These are phyloP conservation scores for Pseudogymnoascus sp. DNA, from an alignment of 2,329 filamentous ascomycete species.

Conservation along the genomic window DNA sequence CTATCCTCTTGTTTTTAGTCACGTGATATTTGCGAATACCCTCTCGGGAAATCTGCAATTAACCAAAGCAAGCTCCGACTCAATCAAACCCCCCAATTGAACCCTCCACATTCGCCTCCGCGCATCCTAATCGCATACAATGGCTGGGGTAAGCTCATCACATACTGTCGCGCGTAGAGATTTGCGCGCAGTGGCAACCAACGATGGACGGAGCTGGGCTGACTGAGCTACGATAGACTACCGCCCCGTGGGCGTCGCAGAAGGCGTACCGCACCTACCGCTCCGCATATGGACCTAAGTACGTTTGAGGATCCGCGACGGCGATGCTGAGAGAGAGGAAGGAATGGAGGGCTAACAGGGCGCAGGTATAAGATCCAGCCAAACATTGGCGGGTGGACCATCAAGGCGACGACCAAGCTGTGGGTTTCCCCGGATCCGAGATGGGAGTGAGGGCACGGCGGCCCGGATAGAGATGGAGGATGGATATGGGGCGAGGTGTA, in stretches of 20 bases:
- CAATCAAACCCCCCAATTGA: neutral
- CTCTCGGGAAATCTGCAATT: neutral
- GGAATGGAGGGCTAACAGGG: neutral
- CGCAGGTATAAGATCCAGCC: constrained; percentile 51
- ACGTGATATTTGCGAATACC: neutral
- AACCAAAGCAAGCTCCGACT: neutral
- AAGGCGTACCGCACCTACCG: constrained; percentile 36
- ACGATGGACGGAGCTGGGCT: neutral
- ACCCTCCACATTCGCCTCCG: neutral
- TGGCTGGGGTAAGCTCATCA: neutral
- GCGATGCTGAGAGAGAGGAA: constrained; percentile 5
- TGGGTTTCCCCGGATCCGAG: constrained; percentile 27
- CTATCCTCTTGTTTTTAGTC: neutral
- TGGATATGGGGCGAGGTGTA: constrained; percentile 6
- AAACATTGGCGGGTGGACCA: constrained; percentile 45
- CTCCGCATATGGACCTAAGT: constrained; percentile 60
- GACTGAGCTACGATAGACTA: neutral
- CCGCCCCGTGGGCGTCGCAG: neutral
- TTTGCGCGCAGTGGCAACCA: neutral
- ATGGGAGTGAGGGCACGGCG: neutral
- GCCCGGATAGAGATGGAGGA: neutral
- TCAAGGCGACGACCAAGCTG: constrained; percentile 39
- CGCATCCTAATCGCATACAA: neutral
- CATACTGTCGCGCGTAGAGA: neutral
- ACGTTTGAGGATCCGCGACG: constrained; percentile 29